A percentile compares a stretch with the other conserved stretches of the same genome.
These are phyloP conservation scores for Gastrolobium bilobum DNA, from an alignment of 306 rosid species.

Conservation along the genomic window DNA sequence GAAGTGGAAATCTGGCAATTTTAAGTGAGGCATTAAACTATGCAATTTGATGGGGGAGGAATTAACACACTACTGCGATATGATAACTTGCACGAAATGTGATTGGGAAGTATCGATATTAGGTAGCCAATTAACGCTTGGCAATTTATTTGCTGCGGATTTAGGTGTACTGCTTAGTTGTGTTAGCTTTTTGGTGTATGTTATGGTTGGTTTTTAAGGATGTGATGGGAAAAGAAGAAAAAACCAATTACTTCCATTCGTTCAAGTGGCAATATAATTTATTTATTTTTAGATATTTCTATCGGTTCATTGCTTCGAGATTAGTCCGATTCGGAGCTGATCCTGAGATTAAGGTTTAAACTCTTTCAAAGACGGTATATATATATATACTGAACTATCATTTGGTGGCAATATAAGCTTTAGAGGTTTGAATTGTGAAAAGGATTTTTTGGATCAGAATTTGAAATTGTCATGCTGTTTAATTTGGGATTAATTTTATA, in stretches of 20 bases:
- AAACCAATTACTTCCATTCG: background rate
- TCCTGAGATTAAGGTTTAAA: too few species aligned
- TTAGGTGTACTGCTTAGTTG: background rate
- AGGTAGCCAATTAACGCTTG: background rate
- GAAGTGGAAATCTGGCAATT: conserved; percentile 14
- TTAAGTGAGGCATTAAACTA: background rate
- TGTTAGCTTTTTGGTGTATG: background rate
- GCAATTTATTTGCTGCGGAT: background rate
- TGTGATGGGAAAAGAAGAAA: background rate
- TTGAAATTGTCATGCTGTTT: too few species aligned
- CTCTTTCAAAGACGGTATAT: too few species aligned
- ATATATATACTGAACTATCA: too few species aligned
- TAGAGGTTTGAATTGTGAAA: too few species aligned
- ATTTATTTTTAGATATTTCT: too few species aligned
- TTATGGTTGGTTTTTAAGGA: background rate
- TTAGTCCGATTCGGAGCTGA: too few species aligned
- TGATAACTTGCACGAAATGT: conserved; percentile 20
- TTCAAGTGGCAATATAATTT: too few species aligned
- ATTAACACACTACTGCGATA: background rate
- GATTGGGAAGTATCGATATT: background rate
- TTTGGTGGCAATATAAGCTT: too few species aligned
- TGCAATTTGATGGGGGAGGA: conserved; percentile 1
- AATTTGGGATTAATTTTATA: too few species aligned
- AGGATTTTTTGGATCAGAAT: too few species aligned
- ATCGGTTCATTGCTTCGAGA: too few species aligned